A percentile compares a stretch with the other conserved stretches of the same genome.
Conservation (phyloP, 805 yeast species). For the Candida cerambycidarum region DNA sequence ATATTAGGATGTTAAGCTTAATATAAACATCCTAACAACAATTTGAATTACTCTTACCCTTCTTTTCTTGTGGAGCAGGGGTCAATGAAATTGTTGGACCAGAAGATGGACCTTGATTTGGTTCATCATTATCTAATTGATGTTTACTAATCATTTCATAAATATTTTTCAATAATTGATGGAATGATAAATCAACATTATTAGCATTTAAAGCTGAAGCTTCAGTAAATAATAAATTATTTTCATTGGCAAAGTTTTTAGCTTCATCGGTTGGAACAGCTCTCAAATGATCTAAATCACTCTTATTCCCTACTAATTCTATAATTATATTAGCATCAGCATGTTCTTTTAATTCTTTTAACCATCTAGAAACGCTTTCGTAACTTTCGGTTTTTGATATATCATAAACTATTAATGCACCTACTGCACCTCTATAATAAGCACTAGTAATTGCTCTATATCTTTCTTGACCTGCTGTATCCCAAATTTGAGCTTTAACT, state of each 20-base stretch:
- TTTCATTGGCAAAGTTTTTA: slow-evolving; percentile 88
- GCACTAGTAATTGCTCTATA: slow-evolving; percentile 97
- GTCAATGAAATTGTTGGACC: slow-evolving; percentile 93
- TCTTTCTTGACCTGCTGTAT: slow-evolving; percentile 98
- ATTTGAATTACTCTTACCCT: slow-evolving; percentile 52
- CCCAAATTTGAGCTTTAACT: slow-evolving; percentile 94
- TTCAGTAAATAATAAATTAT: slow-evolving; percentile 89
- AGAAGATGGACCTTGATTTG: slow-evolving; percentile 59
- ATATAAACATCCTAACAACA: slow-evolving; percentile 79
- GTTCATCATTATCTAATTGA: slow-evolving; percentile 83
- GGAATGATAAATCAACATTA: slow-evolving; percentile 92
- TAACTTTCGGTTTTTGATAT: slow-evolving; percentile 87
- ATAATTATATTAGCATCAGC: slow-evolving; percentile 95
- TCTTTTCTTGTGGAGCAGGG: slow-evolving; percentile 85
- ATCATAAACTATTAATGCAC: slow-evolving; percentile 94
- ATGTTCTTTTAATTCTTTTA: slow-evolving; percentile 86
- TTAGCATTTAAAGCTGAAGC: slow-evolving; percentile 93
- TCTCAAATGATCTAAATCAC: slow-evolving; percentile 86
- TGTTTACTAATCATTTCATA: slow-evolving; percentile 93
- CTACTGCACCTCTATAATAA: slow-evolving; percentile 96
- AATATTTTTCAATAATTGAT: slow-evolving; percentile 87
- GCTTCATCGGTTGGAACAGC: slow-evolving; percentile 99
- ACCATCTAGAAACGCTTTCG: slow-evolving; percentile 83
- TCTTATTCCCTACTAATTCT: slow-evolving; percentile 89
- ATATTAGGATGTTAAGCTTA: too few relatives aligned